Evolutionary conservation across 306 rosid species (phyloP).

Genomic region (Trifolium fragiferum): DNA sequence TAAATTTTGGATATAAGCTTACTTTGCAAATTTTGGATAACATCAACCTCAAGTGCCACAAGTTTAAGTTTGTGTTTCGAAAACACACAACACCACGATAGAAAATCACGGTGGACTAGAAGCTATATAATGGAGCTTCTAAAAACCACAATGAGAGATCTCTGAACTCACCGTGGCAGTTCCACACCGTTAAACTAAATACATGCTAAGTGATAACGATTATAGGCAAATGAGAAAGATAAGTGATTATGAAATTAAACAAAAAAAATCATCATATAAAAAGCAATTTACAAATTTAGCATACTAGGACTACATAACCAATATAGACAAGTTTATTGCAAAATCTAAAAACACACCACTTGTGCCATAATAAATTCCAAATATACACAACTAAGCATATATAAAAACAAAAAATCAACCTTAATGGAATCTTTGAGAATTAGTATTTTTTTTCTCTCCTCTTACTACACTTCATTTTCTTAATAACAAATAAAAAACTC

Average conservation of each 20-base stretch:
- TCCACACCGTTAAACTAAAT: too few species aligned
- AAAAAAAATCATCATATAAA: too few species aligned
- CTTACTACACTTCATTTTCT: conserved; percentile 18
- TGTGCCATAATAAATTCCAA: too few species aligned
- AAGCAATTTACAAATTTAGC: too few species aligned
- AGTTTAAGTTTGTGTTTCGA: not conserved
- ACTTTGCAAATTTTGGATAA: too few species aligned
- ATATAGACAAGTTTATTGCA: too few species aligned
- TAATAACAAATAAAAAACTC: conserved; percentile 26
- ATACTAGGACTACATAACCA: too few species aligned
- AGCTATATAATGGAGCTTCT: not conserved
- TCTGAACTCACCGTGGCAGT: too few species aligned
- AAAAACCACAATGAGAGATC: too few species aligned
- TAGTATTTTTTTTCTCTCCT: not conserved
- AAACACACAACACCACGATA: too few species aligned
- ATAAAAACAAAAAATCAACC: not conserved
- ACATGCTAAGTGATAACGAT: not conserved
- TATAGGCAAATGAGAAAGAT: not conserved
- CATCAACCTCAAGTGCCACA: conserved; percentile 22
- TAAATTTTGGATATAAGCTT: not conserved
- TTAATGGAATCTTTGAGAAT: not conserved
- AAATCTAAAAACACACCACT: too few species aligned
- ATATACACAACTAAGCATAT: not conserved
- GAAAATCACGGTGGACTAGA: not conserved
- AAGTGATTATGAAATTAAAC: too few species aligned